Evolutionary conservation across 495 filamentous ascomycete species (phyloP).

Genomic region (Podospora pseudocomata): DNA sequence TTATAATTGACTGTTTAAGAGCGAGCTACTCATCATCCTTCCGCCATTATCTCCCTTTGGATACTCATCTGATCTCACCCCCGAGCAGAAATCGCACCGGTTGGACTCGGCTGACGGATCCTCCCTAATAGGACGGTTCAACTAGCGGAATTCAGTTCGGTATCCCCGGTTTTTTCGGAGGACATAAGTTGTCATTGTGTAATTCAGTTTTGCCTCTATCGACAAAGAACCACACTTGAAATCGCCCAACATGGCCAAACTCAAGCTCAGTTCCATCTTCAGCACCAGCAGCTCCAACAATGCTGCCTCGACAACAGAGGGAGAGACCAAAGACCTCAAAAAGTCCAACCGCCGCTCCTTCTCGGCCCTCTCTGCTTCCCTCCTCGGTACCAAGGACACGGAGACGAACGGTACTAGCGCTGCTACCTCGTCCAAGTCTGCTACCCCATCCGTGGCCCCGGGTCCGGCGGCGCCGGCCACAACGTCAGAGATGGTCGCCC

Average conservation of each 20-base stretch:
- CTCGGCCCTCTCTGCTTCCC: constrained; percentile 19
- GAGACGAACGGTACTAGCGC: constrained; percentile 12
- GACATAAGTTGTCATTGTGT: background rate
- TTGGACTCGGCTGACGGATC: background rate
- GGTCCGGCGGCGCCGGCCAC: constrained; percentile 18
- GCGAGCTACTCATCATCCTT: background rate
- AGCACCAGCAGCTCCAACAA: constrained; percentile 17
- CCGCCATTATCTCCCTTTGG: background rate
- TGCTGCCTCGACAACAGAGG: constrained; percentile 17
- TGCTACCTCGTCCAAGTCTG: constrained; percentile 3
- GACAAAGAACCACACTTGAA: background rate
- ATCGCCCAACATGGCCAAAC: constrained; percentile 32
- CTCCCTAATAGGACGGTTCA: background rate
- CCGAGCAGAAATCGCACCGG: background rate
- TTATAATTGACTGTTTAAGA: background rate
- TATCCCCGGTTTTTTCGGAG: background rate
- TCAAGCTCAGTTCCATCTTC: constrained; percentile 35
- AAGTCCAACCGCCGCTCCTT: constrained; percentile 34
- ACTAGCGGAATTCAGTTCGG: background rate
- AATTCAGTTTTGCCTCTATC: background rate
- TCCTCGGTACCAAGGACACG: constrained; percentile 22
- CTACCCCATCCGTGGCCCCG: background rate
- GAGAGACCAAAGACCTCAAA: constrained; percentile 26
- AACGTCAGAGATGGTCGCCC: constrained; percentile 34
- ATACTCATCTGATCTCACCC: background rate